Percentiles rank a stretch among this genome's conserved stretches.
phyloP scores from a whole-genome alignment of 176 grass and related monocot species.

The Phragmites australis region DNA sequence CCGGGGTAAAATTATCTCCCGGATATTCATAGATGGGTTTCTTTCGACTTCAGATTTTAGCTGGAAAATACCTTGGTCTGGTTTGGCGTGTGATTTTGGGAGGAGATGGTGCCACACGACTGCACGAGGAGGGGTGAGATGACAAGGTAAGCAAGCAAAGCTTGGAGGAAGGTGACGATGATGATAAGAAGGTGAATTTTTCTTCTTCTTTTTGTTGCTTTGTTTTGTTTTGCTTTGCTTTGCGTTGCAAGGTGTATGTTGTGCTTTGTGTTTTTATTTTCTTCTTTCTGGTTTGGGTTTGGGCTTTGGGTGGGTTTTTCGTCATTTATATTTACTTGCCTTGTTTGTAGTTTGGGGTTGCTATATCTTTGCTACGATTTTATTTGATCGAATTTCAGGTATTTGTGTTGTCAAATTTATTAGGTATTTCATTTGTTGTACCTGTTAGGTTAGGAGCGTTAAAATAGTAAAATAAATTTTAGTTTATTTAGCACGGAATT shows the following conservation, averaged over 20 bases:
- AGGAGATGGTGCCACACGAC: background rate
- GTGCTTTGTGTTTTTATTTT: background rate
- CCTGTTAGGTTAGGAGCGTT: too few species aligned
- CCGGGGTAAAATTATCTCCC: conserved; percentile 16
- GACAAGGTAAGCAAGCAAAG: background rate
- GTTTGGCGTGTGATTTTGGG: conserved; percentile 36
- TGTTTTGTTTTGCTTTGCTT: background rate
- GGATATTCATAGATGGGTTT: conserved; percentile 2
- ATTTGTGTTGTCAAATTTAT: too few species aligned
- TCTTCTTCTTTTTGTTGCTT: background rate
- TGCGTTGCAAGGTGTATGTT: too few species aligned
- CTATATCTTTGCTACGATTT: too few species aligned
- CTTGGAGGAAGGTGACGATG: background rate
- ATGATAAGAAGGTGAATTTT: background rate
- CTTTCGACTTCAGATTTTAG: background rate
- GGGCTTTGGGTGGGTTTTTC: background rate
- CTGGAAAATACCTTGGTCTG: background rate
- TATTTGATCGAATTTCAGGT: too few species aligned
- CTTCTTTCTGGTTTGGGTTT: background rate
- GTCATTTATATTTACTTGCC: background rate
- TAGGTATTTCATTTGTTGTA: too few species aligned
- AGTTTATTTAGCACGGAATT: too few species aligned
- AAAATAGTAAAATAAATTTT: too few species aligned
- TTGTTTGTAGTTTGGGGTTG: too few species aligned
- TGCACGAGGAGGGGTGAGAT: background rate